Evolutionary conservation across 2,329 filamentous ascomycete species (phyloP).

Genomic region (Calonectria montana): DNA sequence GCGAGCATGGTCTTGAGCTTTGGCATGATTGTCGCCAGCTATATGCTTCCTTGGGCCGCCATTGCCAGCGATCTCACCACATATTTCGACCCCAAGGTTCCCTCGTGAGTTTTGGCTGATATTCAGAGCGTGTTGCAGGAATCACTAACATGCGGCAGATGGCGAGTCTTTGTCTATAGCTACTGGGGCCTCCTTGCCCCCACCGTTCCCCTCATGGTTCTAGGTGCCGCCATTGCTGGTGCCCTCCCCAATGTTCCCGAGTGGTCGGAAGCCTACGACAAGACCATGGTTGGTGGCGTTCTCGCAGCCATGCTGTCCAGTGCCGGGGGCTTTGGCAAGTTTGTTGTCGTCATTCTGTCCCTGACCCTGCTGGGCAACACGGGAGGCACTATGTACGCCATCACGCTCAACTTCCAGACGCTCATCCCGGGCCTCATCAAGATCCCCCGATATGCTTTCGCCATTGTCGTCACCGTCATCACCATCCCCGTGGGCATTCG

Average conservation of each 20-base stretch:
- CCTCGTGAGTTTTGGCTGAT: constrained; percentile 52
- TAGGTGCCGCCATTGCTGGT: constrained; percentile 73
- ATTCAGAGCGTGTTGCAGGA: neutral
- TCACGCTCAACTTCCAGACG: constrained; percentile 74
- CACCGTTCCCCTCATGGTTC: constrained; percentile 69
- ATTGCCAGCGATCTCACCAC: constrained; percentile 71
- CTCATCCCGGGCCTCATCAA: constrained; percentile 66
- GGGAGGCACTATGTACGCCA: constrained; percentile 69
- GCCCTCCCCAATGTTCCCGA: constrained; percentile 64
- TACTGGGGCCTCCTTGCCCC: constrained; percentile 67
- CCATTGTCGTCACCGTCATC: constrained; percentile 67
- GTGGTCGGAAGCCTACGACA: constrained; percentile 66
- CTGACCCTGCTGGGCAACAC: constrained; percentile 70
- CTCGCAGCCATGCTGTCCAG: constrained; percentile 69
- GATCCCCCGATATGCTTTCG: constrained; percentile 68
- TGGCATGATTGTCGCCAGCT: constrained; percentile 70
- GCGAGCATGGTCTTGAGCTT: constrained; percentile 64
- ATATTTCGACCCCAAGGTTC: constrained; percentile 68
- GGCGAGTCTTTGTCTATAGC: constrained; percentile 64
- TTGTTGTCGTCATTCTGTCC: constrained; percentile 69
- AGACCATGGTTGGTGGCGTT: constrained; percentile 67
- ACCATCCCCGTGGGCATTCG: constrained; percentile 69
- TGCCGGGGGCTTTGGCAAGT: constrained; percentile 70
- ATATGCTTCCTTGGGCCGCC: constrained; percentile 71
- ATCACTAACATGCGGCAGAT: constrained; percentile 36